Percentiles rank a stretch among this genome's conserved stretches.
These are phyloP conservation scores for Fusarium sp. DNA, from an alignment of 2,329 filamentous ascomycete genomes.

Conservation along the genomic window DNA sequence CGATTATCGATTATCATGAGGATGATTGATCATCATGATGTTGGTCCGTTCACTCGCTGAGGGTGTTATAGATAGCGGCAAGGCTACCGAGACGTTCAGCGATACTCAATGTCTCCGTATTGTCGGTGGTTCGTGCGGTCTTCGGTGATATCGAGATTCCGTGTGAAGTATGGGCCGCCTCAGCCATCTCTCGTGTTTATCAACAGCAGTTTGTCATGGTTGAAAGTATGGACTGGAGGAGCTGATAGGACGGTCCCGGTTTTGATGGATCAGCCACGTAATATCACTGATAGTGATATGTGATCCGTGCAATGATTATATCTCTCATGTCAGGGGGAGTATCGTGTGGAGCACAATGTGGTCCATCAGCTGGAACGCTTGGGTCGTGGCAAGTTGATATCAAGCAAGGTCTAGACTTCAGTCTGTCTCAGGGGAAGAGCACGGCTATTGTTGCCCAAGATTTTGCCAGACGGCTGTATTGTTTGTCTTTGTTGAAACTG, in stretches of 20 bases:
- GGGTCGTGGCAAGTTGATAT: neutral
- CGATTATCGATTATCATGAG: no score
- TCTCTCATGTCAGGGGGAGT: constrained; percentile 73
- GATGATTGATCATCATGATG: neutral
- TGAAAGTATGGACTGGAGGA: constrained; percentile 77
- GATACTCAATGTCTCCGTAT: neutral
- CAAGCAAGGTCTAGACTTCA: no score
- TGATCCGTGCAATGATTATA: constrained; percentile 76
- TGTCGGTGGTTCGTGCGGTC: neutral
- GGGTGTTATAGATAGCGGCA: neutral
- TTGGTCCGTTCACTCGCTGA: constrained; percentile 1
- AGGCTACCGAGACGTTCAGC: neutral
- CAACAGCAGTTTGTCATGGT: constrained; percentile 62
- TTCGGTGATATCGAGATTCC: neutral
- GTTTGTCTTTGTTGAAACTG: no score
- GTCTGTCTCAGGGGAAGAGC: no score
- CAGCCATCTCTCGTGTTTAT: neutral
- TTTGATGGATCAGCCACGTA: constrained; percentile 77
- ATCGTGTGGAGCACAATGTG: constrained; percentile 71
- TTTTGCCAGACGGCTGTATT: no score
- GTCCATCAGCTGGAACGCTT: constrained; percentile 12
- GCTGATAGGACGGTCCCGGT: constrained; percentile 78
- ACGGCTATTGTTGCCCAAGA: no score
- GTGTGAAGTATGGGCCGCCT: neutral
- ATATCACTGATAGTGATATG: constrained; percentile 81